Conservation (phyloP, 805 yeast genomes). For the Metschnikowia bowlesiae region DNA sequence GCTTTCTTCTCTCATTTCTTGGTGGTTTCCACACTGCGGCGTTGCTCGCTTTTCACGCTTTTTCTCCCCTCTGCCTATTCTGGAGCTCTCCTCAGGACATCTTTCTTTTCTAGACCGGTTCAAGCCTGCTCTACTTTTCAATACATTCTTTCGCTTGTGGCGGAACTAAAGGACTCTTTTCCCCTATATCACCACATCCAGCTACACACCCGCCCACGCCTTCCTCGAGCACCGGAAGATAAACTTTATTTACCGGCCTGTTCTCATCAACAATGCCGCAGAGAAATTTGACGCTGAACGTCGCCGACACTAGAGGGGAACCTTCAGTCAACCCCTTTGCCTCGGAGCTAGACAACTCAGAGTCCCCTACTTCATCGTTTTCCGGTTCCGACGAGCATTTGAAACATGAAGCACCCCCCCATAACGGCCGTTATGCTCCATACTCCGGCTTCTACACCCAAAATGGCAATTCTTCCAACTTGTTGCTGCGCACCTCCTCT, state of each 20-base stretch:
- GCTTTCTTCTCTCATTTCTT: background rate
- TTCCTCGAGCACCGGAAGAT: background rate
- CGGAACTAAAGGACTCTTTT: background rate
- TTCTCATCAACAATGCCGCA: constrained; percentile 18
- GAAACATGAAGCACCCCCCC: background rate
- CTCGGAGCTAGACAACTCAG: constrained; percentile 11
- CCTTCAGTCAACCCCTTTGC: constrained; percentile 11
- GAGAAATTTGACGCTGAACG: constrained; percentile 32
- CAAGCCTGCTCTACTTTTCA: background rate
- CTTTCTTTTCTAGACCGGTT: background rate
- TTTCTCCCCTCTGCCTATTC: background rate
- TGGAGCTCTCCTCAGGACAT: background rate
- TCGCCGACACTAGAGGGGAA: constrained; percentile 1
- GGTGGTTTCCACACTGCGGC: background rate
- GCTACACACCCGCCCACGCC: background rate
- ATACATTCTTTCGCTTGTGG: background rate
- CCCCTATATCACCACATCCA: too few relatives aligned
- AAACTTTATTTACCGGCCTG: background rate
- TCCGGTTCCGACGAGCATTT: constrained; percentile 11
- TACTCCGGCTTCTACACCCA: constrained; percentile 33
- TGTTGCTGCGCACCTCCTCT: constrained; percentile 20
- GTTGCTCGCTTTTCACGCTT: background rate
- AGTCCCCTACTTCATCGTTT: constrained; percentile 8
- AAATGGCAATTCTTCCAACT: constrained; percentile 36
- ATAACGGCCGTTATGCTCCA: constrained; percentile 25